phyloP scores from a whole-genome alignment of 257 asterid species.

The Fraxinus quadrangulata region DNA sequence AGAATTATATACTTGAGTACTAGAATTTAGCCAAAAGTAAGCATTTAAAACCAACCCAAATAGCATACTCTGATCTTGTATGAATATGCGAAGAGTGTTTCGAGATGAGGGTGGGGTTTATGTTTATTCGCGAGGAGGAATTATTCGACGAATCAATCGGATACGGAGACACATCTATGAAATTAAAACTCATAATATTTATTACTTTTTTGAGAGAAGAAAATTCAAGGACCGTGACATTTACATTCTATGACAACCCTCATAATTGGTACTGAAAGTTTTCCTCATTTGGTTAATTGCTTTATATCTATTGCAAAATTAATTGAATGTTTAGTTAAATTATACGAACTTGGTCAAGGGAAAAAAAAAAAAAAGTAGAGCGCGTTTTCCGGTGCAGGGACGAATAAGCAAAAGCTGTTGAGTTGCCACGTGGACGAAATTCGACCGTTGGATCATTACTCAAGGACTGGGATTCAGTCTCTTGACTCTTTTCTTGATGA shows the following conservation, averaged over 20 bases:
- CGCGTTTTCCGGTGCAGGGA: slow-evolving; percentile 91
- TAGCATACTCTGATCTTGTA: too few relatives aligned
- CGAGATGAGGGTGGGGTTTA: too few relatives aligned
- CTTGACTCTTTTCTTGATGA: slow-evolving; percentile 23
- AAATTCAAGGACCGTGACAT: slow-evolving; percentile 34
- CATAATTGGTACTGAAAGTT: slow-evolving; percentile 34
- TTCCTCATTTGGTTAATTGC: slow-evolving; percentile 56
- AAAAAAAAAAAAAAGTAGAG: slow-evolving; percentile 36
- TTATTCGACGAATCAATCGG: too few relatives aligned
- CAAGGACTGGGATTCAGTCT: slow-evolving; percentile 42
- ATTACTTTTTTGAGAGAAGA: background rate
- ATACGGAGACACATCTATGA: too few relatives aligned
- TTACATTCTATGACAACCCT: slow-evolving; percentile 22
- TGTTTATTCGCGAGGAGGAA: too few relatives aligned
- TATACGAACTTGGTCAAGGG: slow-evolving; percentile 23
- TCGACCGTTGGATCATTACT: slow-evolving; percentile 31
- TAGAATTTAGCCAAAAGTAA: too few relatives aligned
- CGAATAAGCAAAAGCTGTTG: slow-evolving; percentile 59
- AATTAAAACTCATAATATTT: background rate
- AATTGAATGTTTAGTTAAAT: slow-evolving; percentile 27
- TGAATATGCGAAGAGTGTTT: too few relatives aligned
- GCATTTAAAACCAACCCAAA: too few relatives aligned
- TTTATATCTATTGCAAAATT: slow-evolving; percentile 30
- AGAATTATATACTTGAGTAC: slow-evolving; percentile 10
- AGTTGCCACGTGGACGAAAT: slow-evolving; percentile 43